Evolutionary conservation across 2,329 filamentous ascomycete species (phyloP).

Genomic region (Claviceps sp.): DNA sequence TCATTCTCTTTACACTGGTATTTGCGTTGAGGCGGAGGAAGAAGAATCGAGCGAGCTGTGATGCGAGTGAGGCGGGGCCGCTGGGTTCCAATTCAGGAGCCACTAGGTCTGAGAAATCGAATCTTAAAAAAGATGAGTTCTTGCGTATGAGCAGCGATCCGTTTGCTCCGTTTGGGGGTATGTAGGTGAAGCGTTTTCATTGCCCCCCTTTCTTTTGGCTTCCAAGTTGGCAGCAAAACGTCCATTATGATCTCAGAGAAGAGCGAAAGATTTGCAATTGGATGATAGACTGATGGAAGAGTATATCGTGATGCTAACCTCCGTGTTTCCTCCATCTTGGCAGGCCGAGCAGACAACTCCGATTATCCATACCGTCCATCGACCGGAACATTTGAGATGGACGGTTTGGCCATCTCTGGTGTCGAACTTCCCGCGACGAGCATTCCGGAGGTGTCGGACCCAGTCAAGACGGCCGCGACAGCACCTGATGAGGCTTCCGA

Average conservation of each 20-base stretch:
- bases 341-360: conserved; percentile 21
- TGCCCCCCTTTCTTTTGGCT: too few species aligned
- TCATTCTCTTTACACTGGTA: conserved; percentile 13
- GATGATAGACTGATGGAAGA: background rate
- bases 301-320: background rate
- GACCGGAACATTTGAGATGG: conserved; percentile 24
- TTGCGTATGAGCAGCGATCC: conserved; percentile 16
- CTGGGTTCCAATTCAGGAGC: background rate
- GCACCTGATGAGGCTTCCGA: too few species aligned
- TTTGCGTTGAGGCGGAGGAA: conserved; percentile 10
- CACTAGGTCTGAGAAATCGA: conserved; percentile 1
- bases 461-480: too few species aligned
- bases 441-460: conserved; percentile 2
- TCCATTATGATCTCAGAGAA: too few species aligned
- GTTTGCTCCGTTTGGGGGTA: conserved; percentile 33
- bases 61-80: conserved; percentile 6
- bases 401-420: conserved; percentile 18
- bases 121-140: conserved; percentile 12
- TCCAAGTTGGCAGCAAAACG: too few species aligned
- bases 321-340: background rate
- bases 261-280: background rate
- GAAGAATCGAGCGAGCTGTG: conserved; percentile 3
- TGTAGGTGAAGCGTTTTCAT: conserved; percentile 5
- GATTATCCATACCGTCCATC: conserved; percentile 15
- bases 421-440: conserved; percentile 20